A percentile compares a stretch with the other conserved stretches of the same genome.
Evolutionary conservation across 2,329 filamentous ascomycete species (phyloP).

Genomic region (Paraphoma chrysanthemicola): DNA sequence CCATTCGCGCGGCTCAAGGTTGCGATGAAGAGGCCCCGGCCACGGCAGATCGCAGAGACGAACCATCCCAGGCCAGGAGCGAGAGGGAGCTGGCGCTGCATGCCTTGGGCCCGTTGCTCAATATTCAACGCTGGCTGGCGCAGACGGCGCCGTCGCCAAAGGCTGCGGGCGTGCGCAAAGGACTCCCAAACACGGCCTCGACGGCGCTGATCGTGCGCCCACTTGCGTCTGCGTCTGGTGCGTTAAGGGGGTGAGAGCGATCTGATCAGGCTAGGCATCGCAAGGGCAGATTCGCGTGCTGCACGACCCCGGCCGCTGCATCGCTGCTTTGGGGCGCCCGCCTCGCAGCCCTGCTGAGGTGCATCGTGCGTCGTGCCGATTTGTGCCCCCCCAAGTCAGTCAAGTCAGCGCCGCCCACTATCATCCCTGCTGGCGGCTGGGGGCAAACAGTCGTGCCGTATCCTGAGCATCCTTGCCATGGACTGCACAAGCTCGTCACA

Average conservation of each 20-base stretch:
- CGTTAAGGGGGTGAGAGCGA: slow-evolving; percentile 14
- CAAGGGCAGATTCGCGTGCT: slow-evolving; percentile 27
- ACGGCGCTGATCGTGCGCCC: slow-evolving; percentile 13
- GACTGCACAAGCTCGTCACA: slow-evolving; percentile 31
- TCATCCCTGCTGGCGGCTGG: slow-evolving; percentile 13
- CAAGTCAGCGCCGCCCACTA: slow-evolving; percentile 7
- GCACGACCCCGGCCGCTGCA: slow-evolving; percentile 26
- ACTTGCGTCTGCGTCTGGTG: slow-evolving; percentile 1
- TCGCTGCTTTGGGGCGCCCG: slow-evolving; percentile 17
- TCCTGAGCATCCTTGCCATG: slow-evolving; percentile 16
- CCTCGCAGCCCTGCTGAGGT: slow-evolving; percentile 10
- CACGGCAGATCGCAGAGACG: slow-evolving; percentile 32
- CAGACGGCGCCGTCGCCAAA: slow-evolving; percentile 11
- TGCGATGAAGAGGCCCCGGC: slow-evolving; percentile 24
- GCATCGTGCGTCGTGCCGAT: slow-evolving; percentile 12
- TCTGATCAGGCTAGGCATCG: slow-evolving; percentile 28
- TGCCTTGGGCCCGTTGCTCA: not conserved
- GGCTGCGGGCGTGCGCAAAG: slow-evolving; percentile 1
- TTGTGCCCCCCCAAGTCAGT: slow-evolving; percentile 9
- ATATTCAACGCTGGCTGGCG: slow-evolving; percentile 6
- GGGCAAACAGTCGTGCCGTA: slow-evolving; percentile 27
- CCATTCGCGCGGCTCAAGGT: slow-evolving; percentile 29
- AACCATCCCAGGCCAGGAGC: not conserved
- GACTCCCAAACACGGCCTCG: not conserved
- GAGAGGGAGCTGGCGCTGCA: not conserved